Evolutionary conservation across 2,329 filamentous ascomycete species (phyloP).

Genomic region (Exserohilum turcica): DNA sequence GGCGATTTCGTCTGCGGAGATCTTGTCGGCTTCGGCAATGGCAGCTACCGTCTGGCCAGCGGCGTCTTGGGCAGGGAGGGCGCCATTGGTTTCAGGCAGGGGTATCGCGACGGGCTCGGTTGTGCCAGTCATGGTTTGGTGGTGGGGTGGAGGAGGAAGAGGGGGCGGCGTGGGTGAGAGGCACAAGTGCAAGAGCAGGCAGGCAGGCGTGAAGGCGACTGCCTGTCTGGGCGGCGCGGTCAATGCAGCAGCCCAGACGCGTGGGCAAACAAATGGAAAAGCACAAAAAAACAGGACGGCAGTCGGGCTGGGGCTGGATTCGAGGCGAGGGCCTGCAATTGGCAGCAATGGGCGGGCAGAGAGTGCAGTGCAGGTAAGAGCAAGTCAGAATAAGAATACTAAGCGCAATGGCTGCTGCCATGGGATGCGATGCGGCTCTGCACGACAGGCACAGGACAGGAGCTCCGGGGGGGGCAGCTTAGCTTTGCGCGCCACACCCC

Average conservation of each 20-base stretch:
- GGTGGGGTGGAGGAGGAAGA: neutral
- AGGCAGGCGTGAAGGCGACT: slow-evolving; percentile 11
- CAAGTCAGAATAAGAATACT: too few relatives aligned
- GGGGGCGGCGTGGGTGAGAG: neutral
- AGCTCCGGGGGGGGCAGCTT: neutral
- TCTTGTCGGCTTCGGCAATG: slow-evolving; percentile 48
- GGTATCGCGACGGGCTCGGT: slow-evolving; percentile 9
- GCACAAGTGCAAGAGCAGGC: neutral
- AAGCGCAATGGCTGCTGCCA: too few relatives aligned
- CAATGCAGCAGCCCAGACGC: too few relatives aligned
- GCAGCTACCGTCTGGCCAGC: slow-evolving; percentile 46
- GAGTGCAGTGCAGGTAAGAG: too few relatives aligned
- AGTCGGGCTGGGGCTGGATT: neutral
- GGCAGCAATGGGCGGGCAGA: neutral
- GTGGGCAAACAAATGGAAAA: too few relatives aligned
- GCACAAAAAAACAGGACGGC: too few relatives aligned
- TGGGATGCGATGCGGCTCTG: slow-evolving; percentile 3
- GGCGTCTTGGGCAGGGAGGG: slow-evolving; percentile 39
- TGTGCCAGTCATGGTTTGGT: slow-evolving; percentile 29
- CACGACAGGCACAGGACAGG: neutral
- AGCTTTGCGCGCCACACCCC: neutral
- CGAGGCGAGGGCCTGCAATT: too few relatives aligned
- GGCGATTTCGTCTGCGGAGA: slow-evolving; percentile 82
- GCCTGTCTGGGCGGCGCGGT: neutral
- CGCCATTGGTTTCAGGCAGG: slow-evolving; percentile 30